These are phyloP conservation scores for Ilyonectria robusta DNA, from an alignment of 2,329 filamentous ascomycete genomes.

Conservation along the genomic window DNA sequence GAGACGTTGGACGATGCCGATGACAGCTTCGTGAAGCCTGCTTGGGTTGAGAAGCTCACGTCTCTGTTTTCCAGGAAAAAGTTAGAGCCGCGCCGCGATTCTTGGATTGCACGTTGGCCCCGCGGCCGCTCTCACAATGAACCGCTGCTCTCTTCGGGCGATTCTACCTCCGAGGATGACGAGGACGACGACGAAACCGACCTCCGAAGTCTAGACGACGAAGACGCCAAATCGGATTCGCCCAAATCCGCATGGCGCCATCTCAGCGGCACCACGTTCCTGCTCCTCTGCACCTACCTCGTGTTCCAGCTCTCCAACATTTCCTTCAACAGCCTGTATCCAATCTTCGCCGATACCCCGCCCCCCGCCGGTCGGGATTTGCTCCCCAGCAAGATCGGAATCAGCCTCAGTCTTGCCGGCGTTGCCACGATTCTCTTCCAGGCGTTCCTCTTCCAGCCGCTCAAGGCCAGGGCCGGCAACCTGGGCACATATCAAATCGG, in stretches of 20 bases:
- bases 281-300: constrained; percentile 87
- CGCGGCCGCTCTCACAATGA: constrained; percentile 44
- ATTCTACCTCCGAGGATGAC: constrained; percentile 41
- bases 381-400: constrained; percentile 83
- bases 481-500: constrained; percentile 86
- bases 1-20: constrained; percentile 73
- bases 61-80: constrained; percentile 46
- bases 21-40: constrained; percentile 49
- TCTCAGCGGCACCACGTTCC: constrained; percentile 84
- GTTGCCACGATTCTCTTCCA: constrained; percentile 92
- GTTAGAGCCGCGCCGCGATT: constrained; percentile 45
- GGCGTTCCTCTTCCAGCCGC: constrained; percentile 83
- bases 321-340: constrained; percentile 94
- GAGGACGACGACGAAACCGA: constrained; percentile 45
- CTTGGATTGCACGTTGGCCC: constrained; percentile 59
- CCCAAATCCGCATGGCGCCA: constrained; percentile 60
- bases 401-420: constrained; percentile 88
- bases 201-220: constrained; percentile 46
- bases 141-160: constrained; percentile 48
- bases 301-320: constrained; percentile 96
- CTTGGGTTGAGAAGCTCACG: constrained; percentile 52
- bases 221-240: constrained; percentile 31
- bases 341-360: constrained; percentile 86
- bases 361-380: constrained; percentile 84
- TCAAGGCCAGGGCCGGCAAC: constrained; percentile 87